phyloP scores from a whole-genome alignment of 441 rosid species.

The Populus trichocarpa region DNA sequence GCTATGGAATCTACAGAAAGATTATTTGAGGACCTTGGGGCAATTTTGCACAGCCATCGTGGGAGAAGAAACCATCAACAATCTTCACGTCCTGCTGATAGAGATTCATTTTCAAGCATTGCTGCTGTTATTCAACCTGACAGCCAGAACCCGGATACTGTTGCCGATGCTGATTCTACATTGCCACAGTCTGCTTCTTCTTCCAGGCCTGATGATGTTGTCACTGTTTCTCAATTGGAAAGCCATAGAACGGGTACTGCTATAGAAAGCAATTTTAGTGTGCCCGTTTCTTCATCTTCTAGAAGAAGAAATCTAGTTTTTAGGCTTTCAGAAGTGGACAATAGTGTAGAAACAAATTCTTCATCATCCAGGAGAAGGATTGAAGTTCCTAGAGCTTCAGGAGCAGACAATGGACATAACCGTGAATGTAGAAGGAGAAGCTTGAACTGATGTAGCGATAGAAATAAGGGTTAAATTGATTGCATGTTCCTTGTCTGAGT shows the following conservation, averaged over 20 bases:
- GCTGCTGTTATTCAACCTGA: slow-evolving; percentile 22
- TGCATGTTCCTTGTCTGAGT: background rate
- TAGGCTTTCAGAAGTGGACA: slow-evolving; percentile 28
- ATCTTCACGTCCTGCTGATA: slow-evolving; percentile 24
- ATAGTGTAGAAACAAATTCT: slow-evolving; percentile 3
- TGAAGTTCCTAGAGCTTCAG: slow-evolving; percentile 11
- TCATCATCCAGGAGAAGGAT: slow-evolving; percentile 9
- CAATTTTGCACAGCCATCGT: slow-evolving; percentile 28
- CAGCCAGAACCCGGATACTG: slow-evolving; percentile 18
- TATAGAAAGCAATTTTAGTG: slow-evolving; percentile 15
- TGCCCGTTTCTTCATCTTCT: slow-evolving; percentile 31
- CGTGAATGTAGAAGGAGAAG: slow-evolving; percentile 19
- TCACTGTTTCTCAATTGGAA: slow-evolving; percentile 15
- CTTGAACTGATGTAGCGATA: background rate
- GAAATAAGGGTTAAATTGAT: background rate
- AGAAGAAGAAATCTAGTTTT: slow-evolving; percentile 33
- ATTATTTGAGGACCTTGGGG: slow-evolving; percentile 33
- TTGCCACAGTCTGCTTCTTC: slow-evolving; percentile 19
- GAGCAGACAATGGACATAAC: background rate
- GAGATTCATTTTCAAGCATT: slow-evolving; percentile 6
- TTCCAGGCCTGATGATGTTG: slow-evolving; percentile 17
- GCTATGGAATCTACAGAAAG: slow-evolving; percentile 15
- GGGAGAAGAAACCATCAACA: slow-evolving; percentile 32
- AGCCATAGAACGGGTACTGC: slow-evolving; percentile 28
- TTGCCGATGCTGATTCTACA: slow-evolving; percentile 24